phyloP scores from a whole-genome alignment of 495 filamentous ascomycete genomes.

The Aspergillus indologenus region DNA sequence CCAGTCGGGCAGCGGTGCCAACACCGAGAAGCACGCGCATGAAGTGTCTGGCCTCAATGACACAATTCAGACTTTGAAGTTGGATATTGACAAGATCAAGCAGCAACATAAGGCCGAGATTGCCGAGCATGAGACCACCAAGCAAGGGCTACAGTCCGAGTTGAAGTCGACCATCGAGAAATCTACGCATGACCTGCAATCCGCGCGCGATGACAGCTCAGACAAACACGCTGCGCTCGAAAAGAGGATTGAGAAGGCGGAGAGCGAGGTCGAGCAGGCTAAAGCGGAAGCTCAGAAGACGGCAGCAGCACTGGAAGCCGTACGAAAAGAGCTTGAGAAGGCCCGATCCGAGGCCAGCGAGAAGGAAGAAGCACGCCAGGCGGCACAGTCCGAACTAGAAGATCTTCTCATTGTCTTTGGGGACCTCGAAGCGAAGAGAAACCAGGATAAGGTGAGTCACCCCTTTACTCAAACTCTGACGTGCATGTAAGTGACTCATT shows the following conservation, averaged over 20 bases:
- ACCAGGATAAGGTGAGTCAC: constrained; percentile 70
- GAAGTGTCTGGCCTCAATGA: constrained; percentile 55
- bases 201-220: constrained; percentile 52
- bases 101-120: constrained; percentile 58
- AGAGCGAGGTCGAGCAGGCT: constrained; percentile 35
- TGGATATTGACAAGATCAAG: constrained; percentile 52
- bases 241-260: constrained; percentile 44
- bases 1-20: constrained; percentile 53
- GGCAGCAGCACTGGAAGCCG: constrained; percentile 24
- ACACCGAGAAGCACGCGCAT: constrained; percentile 41
- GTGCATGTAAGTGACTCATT: constrained; percentile 16
- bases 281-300: constrained; percentile 18
- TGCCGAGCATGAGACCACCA: constrained; percentile 52
- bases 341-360: constrained; percentile 23
- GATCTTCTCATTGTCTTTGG: constrained; percentile 83
- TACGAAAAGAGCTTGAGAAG: constrained; percentile 20
- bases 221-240: constrained; percentile 49
- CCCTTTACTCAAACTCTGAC: neutral
- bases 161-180: constrained; percentile 52
- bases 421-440: constrained; percentile 83
- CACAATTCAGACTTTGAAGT: constrained; percentile 51
- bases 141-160: constrained; percentile 53
- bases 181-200: constrained; percentile 54
- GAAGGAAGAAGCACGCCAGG: constrained; percentile 63
- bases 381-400: constrained; percentile 70